phyloP scores from a whole-genome alignment of 257 asterid genomes.

The Lithospermum erythrorhizon region DNA sequence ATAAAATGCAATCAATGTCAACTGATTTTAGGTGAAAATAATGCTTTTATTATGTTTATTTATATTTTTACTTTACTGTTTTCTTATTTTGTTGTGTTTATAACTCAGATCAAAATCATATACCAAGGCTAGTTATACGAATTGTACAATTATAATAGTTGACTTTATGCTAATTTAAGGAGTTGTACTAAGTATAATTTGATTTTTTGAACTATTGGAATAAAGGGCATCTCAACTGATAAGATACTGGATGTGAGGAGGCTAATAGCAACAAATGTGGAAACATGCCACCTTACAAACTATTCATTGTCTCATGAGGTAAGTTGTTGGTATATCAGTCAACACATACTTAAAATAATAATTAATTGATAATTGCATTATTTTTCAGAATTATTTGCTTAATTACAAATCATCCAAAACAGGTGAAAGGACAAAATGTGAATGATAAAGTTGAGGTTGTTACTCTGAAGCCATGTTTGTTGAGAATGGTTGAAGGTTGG shows the following conservation, averaged over 20 bases:
- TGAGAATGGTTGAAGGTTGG: slow-evolving; percentile 96
- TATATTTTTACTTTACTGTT: no score
- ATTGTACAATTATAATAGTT: no score
- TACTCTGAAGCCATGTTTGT: slow-evolving; percentile 73
- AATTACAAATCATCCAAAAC: slow-evolving; percentile 6
- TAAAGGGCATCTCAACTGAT: slow-evolving; percentile 93
- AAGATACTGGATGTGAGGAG: slow-evolving; percentile 84
- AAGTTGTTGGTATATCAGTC: not conserved
- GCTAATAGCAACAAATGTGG: slow-evolving; percentile 66
- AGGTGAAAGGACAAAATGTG: slow-evolving; percentile 77
- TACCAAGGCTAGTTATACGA: no score
- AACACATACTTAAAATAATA: not conserved
- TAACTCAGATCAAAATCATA: no score
- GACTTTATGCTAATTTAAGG: no score
- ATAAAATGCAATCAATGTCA: not conserved
- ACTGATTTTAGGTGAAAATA: no score
- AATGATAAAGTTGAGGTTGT: slow-evolving; percentile 71
- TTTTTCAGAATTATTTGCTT: no score
- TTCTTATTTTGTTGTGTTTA: not conserved
- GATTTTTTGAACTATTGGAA: not conserved
- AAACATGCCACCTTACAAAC: slow-evolving; percentile 82
- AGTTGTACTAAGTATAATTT: not conserved
- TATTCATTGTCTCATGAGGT: slow-evolving; percentile 90
- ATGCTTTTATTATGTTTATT: no score
- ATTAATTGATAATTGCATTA: not conserved